Evolutionary conservation across 495 filamentous ascomycete genomes (phyloP), one percentile per base, ranked within the genome.

Genomic region (Penicillium diatomitis): DNA sequence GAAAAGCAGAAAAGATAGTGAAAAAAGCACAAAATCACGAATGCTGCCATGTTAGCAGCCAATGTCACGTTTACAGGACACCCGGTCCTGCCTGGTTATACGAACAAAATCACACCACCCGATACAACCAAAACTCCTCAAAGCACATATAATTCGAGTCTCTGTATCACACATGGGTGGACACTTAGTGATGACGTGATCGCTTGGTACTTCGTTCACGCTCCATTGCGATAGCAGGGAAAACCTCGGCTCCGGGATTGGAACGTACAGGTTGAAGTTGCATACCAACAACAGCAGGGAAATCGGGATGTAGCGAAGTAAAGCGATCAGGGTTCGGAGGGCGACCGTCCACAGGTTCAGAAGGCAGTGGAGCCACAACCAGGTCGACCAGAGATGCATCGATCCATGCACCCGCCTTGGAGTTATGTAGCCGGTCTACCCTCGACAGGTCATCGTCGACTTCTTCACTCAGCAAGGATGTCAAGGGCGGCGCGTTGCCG

Each of bases 361-460:
- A 40, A 1, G 63, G 58, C 9, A 57, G 41, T 9, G 58, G 55
- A 10, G 69, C 63, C 12, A 66, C 57, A 7, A 72, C 61, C 2
- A 67, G 34, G n/a, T 72, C 63, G 46, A 68, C 51, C 3, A 74
- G 60, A 38, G 55, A 54, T 5, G 54, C 48, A 37, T 74, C 71
- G n/a, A 74, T 62, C 58, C 66, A 72, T 28, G 61, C 54, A 2
- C 49, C 38, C 0, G 67, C 62, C 52, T 69, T 70, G 42, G 11
- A 48, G 32, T 10, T 49, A 27, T 60, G 57, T 27, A 74, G 57
- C 8, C 66, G 66, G 41, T 74, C 72, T 60, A 87, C 81, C 43
- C 79, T 73, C 6, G 76, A 71, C 38, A 79, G 60, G 58, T 87
- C 83, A 40, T 75, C 71, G 39, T 77, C 72, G 8, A 76, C 74